Conservation (phyloP, 169 alveolate species). For the Plasmodium sp. region DNA sequence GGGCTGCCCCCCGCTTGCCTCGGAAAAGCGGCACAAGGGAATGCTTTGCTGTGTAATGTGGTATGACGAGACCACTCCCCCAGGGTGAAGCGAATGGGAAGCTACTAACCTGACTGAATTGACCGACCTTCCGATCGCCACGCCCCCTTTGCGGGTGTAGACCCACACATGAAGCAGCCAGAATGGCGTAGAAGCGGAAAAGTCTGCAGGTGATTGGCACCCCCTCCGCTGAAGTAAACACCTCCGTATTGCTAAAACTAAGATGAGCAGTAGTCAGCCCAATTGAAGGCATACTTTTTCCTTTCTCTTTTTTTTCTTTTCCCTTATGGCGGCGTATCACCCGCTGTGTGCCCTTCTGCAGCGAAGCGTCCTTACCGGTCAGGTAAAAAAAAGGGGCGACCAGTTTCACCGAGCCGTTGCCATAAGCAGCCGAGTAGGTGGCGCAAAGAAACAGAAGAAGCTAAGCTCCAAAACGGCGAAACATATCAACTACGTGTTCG, state of each 20-base stretch:
- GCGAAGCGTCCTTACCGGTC: not conserved
- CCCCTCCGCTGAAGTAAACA: not conserved
- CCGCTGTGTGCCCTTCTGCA: conserved; percentile 15
- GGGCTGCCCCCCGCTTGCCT: not conserved
- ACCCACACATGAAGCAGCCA: not conserved
- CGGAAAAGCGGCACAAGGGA: not conserved
- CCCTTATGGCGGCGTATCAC: not conserved
- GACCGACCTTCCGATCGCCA: not conserved
- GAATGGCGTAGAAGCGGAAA: not conserved
- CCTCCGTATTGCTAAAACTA: not conserved
- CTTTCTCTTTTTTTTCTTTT: not conserved
- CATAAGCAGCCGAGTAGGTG: not conserved
- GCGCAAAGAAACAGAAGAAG: conserved; percentile 20
- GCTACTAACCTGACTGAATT: not conserved
- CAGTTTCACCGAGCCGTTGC: not conserved
- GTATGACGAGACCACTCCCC: not conserved
- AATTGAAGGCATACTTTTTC: not conserved
- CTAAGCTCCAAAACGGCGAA: conserved; percentile 56
- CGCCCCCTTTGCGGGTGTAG: not conserved
- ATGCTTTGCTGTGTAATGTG: not conserved
- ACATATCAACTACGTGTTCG: conserved; percentile 40
- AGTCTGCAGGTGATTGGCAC: not conserved
- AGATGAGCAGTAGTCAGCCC: not conserved
- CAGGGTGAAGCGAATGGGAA: not conserved
- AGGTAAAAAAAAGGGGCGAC: not conserved